These are phyloP conservation scores for Pistacia atlantica DNA, from an alignment of 345 rosid species.

Conservation along the genomic window DNA sequence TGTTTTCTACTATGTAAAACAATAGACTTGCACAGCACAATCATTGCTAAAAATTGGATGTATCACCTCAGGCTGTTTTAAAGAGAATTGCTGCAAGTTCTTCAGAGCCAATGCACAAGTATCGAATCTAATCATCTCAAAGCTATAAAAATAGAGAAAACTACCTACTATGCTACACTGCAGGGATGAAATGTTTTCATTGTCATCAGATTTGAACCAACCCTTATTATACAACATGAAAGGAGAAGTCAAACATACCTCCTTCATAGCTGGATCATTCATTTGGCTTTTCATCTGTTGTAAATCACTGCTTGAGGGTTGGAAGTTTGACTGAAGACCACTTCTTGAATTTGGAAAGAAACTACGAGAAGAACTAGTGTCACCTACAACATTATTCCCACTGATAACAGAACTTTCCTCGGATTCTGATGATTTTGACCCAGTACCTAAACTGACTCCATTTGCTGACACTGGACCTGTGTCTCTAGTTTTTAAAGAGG, in stretches of 20 bases:
- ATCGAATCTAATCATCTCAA: slow-evolving; percentile 2
- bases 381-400: slow-evolving; percentile 38
- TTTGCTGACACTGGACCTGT: slow-evolving; percentile 38
- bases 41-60: not conserved
- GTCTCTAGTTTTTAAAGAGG: slow-evolving; percentile 51
- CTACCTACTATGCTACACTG: not conserved
- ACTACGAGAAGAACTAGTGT: slow-evolving; percentile 53
- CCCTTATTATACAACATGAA: not conserved
- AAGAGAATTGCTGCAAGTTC: not conserved
- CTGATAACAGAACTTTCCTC: slow-evolving; percentile 31
- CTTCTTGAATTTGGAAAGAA: slow-evolving; percentile 42
- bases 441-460: slow-evolving; percentile 26
- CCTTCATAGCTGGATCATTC: slow-evolving; percentile 93
- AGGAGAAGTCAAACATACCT: slow-evolving; percentile 43
- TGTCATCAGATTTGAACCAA: not conserved
- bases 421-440: slow-evolving; percentile 30
- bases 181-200: slow-evolving; percentile 4
- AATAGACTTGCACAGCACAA: not conserved
- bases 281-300: slow-evolving; percentile 93
- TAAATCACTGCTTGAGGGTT: slow-evolving; percentile 64
- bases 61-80: not conserved
- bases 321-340: slow-evolving; percentile 49
- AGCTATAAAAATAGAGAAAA: not conserved
- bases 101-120: not conserved
- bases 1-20: not conserved